Conservation (phyloP, 495 filamentous ascomycete genomes). For the Hypomontagnella submonticulosa region DNA sequence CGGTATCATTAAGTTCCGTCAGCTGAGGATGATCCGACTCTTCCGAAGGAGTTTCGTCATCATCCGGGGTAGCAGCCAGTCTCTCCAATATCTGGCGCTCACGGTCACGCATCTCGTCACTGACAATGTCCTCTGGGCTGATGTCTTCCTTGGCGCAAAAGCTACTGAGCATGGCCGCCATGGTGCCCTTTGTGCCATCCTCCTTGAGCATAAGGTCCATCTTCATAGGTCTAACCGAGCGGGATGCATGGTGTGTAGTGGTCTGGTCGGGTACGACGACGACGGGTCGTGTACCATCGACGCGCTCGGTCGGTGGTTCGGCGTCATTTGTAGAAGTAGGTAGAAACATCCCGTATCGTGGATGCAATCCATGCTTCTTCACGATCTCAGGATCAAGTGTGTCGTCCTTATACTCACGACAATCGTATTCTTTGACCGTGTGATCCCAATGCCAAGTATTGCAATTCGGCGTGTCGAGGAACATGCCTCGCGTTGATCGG, state of each 20-base stretch:
- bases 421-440: conserved; percentile 55
- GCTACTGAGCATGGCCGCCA: conserved; percentile 32
- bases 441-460: conserved; percentile 57
- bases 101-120: conserved; percentile 46
- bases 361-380: conserved; percentile 57
- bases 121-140: conserved; percentile 49
- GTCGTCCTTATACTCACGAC: conserved; percentile 50
- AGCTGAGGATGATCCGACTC: conserved; percentile 8
- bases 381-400: conserved; percentile 56
- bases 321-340: conserved; percentile 52
- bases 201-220: conserved; percentile 45
- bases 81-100: conserved; percentile 42
- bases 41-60: conserved; percentile 37
- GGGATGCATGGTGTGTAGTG: conserved; percentile 52
- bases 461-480: conserved; percentile 53
- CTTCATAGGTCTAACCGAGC: conserved; percentile 49
- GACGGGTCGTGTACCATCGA: conserved; percentile 51
- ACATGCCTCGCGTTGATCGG: conserved; percentile 53
- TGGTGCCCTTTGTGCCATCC: conserved; percentile 32
- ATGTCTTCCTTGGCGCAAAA: conserved; percentile 52
- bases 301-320: conserved; percentile 47
- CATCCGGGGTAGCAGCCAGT: conserved; percentile 24
- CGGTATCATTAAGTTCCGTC: conserved; percentile 10
- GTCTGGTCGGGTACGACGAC: conserved; percentile 51
- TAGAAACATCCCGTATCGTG: conserved; percentile 54